A percentile compares a stretch with the other conserved stretches of the same genome.
These are phyloP conservation scores for Mycocentrospora acerina DNA, from an alignment of 2,329 filamentous ascomycete genomes.

Conservation along the genomic window DNA sequence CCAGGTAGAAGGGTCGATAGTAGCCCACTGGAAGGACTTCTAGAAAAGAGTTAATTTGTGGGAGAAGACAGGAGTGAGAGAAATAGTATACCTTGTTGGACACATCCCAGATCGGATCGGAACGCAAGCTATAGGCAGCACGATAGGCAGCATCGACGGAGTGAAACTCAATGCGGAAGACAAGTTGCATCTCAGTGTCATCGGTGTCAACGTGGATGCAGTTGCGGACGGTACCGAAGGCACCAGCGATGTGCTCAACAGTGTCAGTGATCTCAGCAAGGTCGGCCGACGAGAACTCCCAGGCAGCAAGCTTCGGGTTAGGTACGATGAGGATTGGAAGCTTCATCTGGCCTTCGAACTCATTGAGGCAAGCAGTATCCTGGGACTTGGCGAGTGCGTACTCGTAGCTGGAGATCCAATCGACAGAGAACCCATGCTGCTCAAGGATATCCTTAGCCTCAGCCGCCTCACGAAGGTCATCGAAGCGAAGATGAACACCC, in stretches of 20 bases:
- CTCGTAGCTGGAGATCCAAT: constrained; percentile 24
- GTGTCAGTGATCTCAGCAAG: constrained; percentile 13
- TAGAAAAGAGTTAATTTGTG: constrained; percentile 18
- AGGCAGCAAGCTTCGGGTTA: constrained; percentile 11
- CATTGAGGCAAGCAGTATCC: constrained; percentile 23
- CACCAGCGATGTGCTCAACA: constrained; percentile 13
- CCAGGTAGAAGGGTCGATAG: constrained; percentile 18
- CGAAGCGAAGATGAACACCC: constrained; percentile 40
- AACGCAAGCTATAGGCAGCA: constrained; percentile 19
- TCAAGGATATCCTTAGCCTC: constrained; percentile 27
- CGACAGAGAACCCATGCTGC: constrained; percentile 19
- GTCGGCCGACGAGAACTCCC: constrained; percentile 17
- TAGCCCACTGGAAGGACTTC: constrained; percentile 25
- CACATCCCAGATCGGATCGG: constrained; percentile 13
- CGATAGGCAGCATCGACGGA: constrained; percentile 31
- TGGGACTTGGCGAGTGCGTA: constrained; percentile 29
- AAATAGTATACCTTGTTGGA: constrained; percentile 15
- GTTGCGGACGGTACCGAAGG: constrained; percentile 21
- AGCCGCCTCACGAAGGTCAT: constrained; percentile 41
- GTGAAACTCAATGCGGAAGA: constrained; percentile 36
- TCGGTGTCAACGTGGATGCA: constrained; percentile 21
- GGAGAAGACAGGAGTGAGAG: constrained; percentile 2
- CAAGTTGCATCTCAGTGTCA: constrained; percentile 14
- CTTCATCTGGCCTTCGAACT: constrained; percentile 37
- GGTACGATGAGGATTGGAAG: constrained; percentile 18